Evolutionary conservation across 306 rosid species (phyloP).

Genomic region (Gleditsia sinensis): DNA sequence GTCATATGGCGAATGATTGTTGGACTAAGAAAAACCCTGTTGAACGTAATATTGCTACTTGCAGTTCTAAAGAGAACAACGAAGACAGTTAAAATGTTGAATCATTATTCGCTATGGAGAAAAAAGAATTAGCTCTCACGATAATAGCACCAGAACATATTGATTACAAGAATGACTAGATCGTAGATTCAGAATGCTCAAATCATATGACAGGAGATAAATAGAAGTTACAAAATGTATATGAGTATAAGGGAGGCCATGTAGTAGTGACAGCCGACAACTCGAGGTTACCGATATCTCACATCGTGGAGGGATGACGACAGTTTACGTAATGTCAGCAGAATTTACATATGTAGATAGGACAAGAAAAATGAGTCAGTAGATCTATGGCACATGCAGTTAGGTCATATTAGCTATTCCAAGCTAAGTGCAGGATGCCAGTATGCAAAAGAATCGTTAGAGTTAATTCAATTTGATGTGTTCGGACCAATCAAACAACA

Average conservation of each 20-base stretch:
- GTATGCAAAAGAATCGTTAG: conserved; percentile 4
- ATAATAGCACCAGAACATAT: too few relatives aligned
- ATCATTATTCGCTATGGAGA: not conserved
- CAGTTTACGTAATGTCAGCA: too few relatives aligned
- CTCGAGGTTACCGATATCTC: too few relatives aligned
- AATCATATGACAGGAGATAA: conserved; percentile 19
- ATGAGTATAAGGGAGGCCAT: not conserved
- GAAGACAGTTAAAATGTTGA: not conserved
- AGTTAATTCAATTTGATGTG: conserved; percentile 7
- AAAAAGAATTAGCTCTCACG: conserved; percentile 1
- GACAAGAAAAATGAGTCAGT: too few relatives aligned
- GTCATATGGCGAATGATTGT: not conserved
- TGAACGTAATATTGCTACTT: not conserved
- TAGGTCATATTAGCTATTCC: too few relatives aligned
- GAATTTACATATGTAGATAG: too few relatives aligned
- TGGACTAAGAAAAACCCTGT: too few relatives aligned
- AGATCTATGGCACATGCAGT: too few relatives aligned
- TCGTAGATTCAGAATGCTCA: too few relatives aligned
- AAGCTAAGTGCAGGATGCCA: not conserved
- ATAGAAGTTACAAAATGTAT: not conserved
- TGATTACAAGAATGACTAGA: too few relatives aligned
- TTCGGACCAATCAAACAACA: not conserved
- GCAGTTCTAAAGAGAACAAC: not conserved
- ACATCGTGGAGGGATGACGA: too few relatives aligned
- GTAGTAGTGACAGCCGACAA: conserved; percentile 14